These are phyloP conservation scores for Parietaria judaica DNA, from an alignment of 306 rosid species.

Conservation along the genomic window DNA sequence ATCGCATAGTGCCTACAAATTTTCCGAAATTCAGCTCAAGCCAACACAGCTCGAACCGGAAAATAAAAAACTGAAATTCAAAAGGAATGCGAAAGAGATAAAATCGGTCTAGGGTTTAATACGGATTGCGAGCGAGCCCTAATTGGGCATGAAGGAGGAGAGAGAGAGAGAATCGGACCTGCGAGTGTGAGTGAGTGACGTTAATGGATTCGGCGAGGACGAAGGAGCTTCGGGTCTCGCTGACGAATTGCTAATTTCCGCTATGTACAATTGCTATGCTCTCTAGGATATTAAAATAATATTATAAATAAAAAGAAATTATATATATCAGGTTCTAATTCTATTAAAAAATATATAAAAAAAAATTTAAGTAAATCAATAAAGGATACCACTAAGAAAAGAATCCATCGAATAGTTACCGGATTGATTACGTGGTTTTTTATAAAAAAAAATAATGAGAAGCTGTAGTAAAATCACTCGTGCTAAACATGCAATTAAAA, in stretches of 20 bases:
- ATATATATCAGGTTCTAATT: too few species aligned
- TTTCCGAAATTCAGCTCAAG: slow-evolving; percentile 5
- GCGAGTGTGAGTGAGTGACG: slow-evolving; percentile 18
- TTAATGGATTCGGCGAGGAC: slow-evolving; percentile 22
- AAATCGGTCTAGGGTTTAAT: slow-evolving; percentile 28
- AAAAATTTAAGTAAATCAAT: too few species aligned
- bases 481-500: too few species aligned
- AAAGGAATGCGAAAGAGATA: slow-evolving; percentile 6
- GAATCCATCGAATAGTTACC: too few species aligned
- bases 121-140: slow-evolving; percentile 9
- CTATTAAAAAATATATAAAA: too few species aligned
- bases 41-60: slow-evolving; percentile 16
- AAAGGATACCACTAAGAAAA: too few species aligned
- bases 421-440: too few species aligned
- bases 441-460: too few species aligned
- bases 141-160: slow-evolving; percentile 14
- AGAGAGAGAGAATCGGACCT: slow-evolving; percentile 21
- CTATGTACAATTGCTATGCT: slow-evolving; percentile 30
- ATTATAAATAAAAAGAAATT: neutral
- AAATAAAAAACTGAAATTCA: neutral
- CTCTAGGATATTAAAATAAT: neutral
- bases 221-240: slow-evolving; percentile 34
- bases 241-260: slow-evolving; percentile 24
- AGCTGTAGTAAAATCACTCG: too few species aligned
- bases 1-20: neutral